These are phyloP conservation scores for Dioscorea dumetorum DNA, from an alignment of 106 monocot species.

Conservation along the genomic window DNA sequence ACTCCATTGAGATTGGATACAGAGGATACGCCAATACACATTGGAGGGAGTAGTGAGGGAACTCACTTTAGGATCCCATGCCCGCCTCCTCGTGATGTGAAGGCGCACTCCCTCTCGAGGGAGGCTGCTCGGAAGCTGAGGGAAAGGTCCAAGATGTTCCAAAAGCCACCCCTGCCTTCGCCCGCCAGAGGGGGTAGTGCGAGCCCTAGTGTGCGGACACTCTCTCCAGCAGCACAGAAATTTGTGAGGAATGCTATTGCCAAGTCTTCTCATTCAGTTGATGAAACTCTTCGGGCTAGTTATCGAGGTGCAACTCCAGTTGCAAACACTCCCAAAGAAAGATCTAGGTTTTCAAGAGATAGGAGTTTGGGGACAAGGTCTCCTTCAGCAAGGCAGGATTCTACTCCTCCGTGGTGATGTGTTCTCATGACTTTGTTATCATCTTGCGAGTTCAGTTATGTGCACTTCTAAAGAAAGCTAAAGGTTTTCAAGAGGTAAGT, in stretches of 20 bases:
- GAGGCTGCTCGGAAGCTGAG: constrained; percentile 80
- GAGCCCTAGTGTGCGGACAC: constrained; percentile 61
- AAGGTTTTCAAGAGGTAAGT: constrained; percentile 78
- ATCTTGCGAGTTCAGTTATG: background rate
- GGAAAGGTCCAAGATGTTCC: constrained; percentile 60
- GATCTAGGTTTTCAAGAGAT: constrained; percentile 80
- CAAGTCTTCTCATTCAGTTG: constrained; percentile 65
- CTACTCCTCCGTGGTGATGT: constrained; percentile 63
- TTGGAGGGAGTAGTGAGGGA: constrained; percentile 50
- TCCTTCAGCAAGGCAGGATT: constrained; percentile 58
- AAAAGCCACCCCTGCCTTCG: constrained; percentile 86
- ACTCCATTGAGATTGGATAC: constrained; percentile 81
- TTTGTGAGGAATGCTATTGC: constrained; percentile 92
- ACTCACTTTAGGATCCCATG: constrained; percentile 73
- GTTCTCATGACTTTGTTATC: background rate
- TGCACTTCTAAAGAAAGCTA: constrained; percentile 15
- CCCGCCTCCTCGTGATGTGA: constrained; percentile 74
- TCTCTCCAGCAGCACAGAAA: constrained; percentile 93
- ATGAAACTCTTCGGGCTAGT: constrained; percentile 91
- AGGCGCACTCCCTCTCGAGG: constrained; percentile 87
- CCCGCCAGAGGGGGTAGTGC: constrained; percentile 71
- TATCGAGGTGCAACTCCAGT: constrained; percentile 70
- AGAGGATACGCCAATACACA: constrained; percentile 42
- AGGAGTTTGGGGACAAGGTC: constrained; percentile 55
- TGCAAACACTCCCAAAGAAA: constrained; percentile 45